Base-by-base conservation (phyloP, 129 eudicot species). In the Pittosporum tobira region DNA sequence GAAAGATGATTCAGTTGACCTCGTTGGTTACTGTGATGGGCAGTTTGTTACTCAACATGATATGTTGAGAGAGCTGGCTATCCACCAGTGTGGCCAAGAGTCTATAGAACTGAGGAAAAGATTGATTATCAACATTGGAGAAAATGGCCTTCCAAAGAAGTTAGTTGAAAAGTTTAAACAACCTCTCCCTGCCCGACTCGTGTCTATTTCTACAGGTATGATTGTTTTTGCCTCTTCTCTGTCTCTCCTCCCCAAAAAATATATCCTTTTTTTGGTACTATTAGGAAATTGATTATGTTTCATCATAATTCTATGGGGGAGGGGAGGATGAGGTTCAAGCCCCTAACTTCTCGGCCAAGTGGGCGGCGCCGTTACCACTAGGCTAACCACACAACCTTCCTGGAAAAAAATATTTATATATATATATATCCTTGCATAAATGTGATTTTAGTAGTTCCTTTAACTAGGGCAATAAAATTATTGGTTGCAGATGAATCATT, bases 31-130 rank as follows among this genome's bases (percentile, higher is more conserved):
- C 43, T 76, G 77, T n/a, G 62, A 73, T 15, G 80, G 69, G 6
- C 73, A 71, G 29, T 81, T 54, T 51, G 73, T 71, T n/a, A 67
- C 58, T 0, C 81, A 73, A 18, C 88, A 81, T 28, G 84, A 74
- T 67, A 61, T 81, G 67, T 71, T 74, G 53, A 81, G 88, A 60
- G 74, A 81, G 60, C 71, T 81, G 53, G 78, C 81, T 23, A 77
- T 77, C 31, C 47, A 68, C 63, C 58, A 62, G 49, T 62, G 68
- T 64, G 64, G 66, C 66, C 62, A 77, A 68, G 55, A 30, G 52
- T 60, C 79, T 4, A 23, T 77, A 48, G 31, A 58, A 46, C 46
- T 50, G 25, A 71, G 78, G 62, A 57, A 15, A 56, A 74, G 81
- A 61, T 31, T 81, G 48, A 63, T 77, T 48, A 58, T 75, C 24